A percentile compares a stretch with the other conserved stretches of the same genome.
Evolutionary conservation across 2,329 filamentous ascomycete genomes (phyloP).

Genomic region (Aspergillus ochraceus): DNA sequence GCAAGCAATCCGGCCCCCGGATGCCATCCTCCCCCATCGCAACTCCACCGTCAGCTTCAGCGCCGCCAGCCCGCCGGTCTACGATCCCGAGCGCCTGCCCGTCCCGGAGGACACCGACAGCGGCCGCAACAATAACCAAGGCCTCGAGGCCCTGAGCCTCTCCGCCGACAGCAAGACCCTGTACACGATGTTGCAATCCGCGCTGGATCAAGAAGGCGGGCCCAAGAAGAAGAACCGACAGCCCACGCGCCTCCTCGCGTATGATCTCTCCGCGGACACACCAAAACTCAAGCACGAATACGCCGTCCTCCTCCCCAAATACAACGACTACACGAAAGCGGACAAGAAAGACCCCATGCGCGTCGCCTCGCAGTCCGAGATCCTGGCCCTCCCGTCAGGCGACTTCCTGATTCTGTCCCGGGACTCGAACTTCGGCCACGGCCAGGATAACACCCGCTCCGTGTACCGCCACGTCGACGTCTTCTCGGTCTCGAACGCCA

Average conservation of each 20-base stretch:
- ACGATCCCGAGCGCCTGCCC: slow-evolving; percentile 51
- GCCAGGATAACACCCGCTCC: slow-evolving; percentile 53
- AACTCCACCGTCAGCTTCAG: slow-evolving; percentile 64
- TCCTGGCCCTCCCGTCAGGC: slow-evolving; percentile 61
- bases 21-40: slow-evolving; percentile 63
- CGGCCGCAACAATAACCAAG: slow-evolving; percentile 71
- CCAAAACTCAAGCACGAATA: slow-evolving; percentile 61
- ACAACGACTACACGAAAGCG: slow-evolving; percentile 52
- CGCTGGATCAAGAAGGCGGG: slow-evolving; percentile 63
- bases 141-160: slow-evolving; percentile 69
- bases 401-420: slow-evolving; percentile 69
- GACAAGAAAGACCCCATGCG: slow-evolving; percentile 46
- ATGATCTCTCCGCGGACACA: slow-evolving; percentile 54
- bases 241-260: slow-evolving; percentile 63
- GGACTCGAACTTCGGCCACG: slow-evolving; percentile 62
- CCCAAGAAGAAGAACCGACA: slow-evolving; percentile 54
- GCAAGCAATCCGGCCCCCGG: slow-evolving; percentile 63
- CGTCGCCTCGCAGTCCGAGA: slow-evolving; percentile 67
- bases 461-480: slow-evolving; percentile 70
- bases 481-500: slow-evolving; percentile 60
- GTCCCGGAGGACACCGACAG: slow-evolving; percentile 58
- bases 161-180: slow-evolving; percentile 63
- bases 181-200: slow-evolving; percentile 66
- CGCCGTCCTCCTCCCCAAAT: slow-evolving; percentile 65
- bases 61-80: slow-evolving; percentile 63